Conservation (phyloP, 768 basidiomycete genomes). For the Cytidiella melzeri region DNA sequence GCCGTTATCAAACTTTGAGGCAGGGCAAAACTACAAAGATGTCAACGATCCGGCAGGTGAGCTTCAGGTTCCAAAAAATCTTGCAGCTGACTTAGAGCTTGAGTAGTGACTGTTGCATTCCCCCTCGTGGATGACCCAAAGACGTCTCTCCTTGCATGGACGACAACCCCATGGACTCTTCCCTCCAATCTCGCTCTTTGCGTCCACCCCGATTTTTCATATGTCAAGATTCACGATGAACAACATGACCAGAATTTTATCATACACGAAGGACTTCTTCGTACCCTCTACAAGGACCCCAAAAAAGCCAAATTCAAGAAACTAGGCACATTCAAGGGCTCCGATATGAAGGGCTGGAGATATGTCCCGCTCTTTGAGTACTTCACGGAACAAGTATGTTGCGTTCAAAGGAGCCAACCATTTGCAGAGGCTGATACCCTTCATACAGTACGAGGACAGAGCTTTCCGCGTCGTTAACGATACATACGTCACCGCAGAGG, state of each 20-base stretch:
- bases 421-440: neutral
- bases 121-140: slow-evolving; percentile 88
- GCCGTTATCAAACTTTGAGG: slow-evolving; percentile 96
- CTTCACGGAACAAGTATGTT: slow-evolving; percentile 83
- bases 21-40: slow-evolving; percentile 86
- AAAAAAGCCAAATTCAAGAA: slow-evolving; percentile 97
- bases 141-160: slow-evolving; percentile 93
- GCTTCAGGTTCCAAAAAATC: slow-evolving; percentile 17
- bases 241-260: slow-evolving; percentile 86
- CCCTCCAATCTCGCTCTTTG: slow-evolving; percentile 94
- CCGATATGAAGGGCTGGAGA: slow-evolving; percentile 93
- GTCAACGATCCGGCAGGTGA: slow-evolving; percentile 88
- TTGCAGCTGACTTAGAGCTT: neutral
- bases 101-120: slow-evolving; percentile 83
- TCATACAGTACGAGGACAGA: slow-evolving; percentile 75
- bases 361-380: slow-evolving; percentile 95
- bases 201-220: slow-evolving; percentile 93
- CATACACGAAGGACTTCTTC: slow-evolving; percentile 80
- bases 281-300: slow-evolving; percentile 90
- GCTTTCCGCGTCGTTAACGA: slow-evolving; percentile 89
- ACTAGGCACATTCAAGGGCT: slow-evolving; percentile 78
- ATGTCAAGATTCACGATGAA: slow-evolving; percentile 94
- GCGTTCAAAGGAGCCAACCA: neutral
- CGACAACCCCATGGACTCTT: slow-evolving; percentile 97
- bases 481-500: slow-evolving; percentile 86